A percentile compares a stretch with the other conserved stretches of the same genome.
Evolutionary conservation across 2,329 filamentous ascomycete genomes (phyloP).

Genomic region (Calonectria crousiana): DNA sequence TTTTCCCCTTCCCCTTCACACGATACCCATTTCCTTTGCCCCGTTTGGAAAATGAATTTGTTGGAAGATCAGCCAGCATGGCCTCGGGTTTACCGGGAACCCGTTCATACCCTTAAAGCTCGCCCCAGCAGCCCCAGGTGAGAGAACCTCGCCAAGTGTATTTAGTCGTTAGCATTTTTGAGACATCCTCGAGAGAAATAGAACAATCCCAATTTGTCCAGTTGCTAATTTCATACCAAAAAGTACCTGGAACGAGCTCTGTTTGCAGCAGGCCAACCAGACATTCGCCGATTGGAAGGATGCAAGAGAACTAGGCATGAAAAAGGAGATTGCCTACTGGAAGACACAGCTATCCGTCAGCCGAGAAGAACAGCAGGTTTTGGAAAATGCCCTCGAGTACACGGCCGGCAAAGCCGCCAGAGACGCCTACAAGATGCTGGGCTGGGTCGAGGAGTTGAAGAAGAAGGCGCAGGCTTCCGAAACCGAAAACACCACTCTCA

Average conservation of each 20-base stretch:
- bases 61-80: background rate
- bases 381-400: conserved; percentile 2
- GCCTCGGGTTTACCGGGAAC: background rate
- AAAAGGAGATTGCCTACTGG: conserved; percentile 1
- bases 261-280: background rate
- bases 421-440: background rate
- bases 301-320: background rate
- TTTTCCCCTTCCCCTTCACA: background rate
- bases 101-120: background rate
- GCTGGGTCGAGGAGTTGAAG: conserved; percentile 3
- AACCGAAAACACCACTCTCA: background rate
- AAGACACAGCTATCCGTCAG: background rate
- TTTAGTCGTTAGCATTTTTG: background rate
- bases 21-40: background rate
- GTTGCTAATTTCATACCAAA: background rate
- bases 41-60: background rate
- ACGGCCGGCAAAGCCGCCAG: background rate
- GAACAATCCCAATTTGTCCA: background rate
- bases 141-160: conserved; percentile 1
- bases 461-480: background rate
- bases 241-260: conserved; percentile 1
- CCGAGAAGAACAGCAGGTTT: background rate
- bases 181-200: background rate
- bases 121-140: background rate
- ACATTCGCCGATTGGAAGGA: conserved; percentile 1